A percentile compares a stretch with the other conserved stretches of the same genome.
phyloP scores from a whole-genome alignment of 2,329 filamentous ascomycete species.

The Colletotrichum sidae region DNA sequence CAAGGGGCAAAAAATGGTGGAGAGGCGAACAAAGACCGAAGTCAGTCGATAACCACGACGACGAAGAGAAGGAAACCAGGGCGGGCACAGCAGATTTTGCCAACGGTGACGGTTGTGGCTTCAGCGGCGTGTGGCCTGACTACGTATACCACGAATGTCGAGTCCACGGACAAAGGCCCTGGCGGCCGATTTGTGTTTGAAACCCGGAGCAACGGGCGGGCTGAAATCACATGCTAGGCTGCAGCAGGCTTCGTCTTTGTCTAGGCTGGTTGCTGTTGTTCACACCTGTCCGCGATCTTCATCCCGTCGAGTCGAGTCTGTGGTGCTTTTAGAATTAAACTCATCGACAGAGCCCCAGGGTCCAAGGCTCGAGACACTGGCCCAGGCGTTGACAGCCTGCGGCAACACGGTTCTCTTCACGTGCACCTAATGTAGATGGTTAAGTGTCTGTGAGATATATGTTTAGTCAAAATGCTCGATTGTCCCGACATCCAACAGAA shows the following conservation, averaged over 20 bases:
- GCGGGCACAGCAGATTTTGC: too few relatives aligned
- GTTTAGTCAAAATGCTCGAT: neutral
- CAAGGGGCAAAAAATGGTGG: neutral
- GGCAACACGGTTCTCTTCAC: neutral
- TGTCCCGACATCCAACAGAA: neutral
- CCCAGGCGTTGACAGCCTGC: slow-evolving; percentile 3
- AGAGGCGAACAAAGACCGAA: too few relatives aligned
- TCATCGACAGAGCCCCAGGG: slow-evolving; percentile 20
- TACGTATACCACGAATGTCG: neutral
- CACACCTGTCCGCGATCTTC: neutral
- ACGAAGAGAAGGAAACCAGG: too few relatives aligned
- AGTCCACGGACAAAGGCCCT: neutral
- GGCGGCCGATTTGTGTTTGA: slow-evolving; percentile 2
- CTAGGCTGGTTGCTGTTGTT: slow-evolving; percentile 20
- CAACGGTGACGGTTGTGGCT: too few relatives aligned
- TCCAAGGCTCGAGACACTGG: slow-evolving; percentile 6
- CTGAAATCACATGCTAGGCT: slow-evolving; percentile 17
- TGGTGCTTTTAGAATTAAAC: too few relatives aligned
- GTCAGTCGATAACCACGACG: too few relatives aligned
- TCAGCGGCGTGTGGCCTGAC: too few relatives aligned
- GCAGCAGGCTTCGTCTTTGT: slow-evolving; percentile 2
- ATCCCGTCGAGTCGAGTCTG: neutral
- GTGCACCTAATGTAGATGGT: neutral
- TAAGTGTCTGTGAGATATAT: neutral
- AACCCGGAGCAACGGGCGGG: slow-evolving; percentile 8